Percentiles rank a stretch among this genome's conserved stretches.
Evolutionary conservation across 139 green algal species (phyloP).

Genomic region (Deuterostichococcus epilithicus): DNA sequence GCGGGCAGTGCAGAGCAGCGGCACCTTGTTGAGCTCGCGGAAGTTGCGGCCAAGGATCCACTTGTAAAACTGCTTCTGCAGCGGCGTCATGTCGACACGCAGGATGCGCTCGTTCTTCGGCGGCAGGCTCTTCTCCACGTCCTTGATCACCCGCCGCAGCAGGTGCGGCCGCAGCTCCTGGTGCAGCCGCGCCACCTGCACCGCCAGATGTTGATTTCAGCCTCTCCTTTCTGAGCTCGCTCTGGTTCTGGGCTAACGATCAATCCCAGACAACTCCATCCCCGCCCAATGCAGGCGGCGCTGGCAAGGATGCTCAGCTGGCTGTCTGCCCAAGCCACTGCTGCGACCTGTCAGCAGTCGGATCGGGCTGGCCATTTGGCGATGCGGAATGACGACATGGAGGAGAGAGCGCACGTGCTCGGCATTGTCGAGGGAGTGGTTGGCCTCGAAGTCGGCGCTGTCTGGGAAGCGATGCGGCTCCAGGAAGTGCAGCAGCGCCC

Average conservation of each 20-base stretch:
- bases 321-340: too few species aligned
- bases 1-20: too few species aligned
- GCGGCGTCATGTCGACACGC: conserved; percentile 85
- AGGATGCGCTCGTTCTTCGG: conserved; percentile 91
- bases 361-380: too few species aligned
- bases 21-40: conserved; percentile 87
- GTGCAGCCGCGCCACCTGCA: conserved; percentile 72
- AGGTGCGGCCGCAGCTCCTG: conserved; percentile 77
- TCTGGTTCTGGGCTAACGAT: too few species aligned
- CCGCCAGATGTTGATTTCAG: background rate
- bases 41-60: conserved; percentile 95
- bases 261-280: too few species aligned
- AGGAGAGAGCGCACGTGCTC: conserved; percentile 15
- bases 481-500: conserved; percentile 89
- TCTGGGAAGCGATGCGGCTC: conserved; percentile 72
- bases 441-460: conserved; percentile 62
- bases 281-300: too few species aligned
- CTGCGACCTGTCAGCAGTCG: too few species aligned
- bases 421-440: conserved; percentile 54
- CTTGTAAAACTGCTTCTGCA: conserved; percentile 96
- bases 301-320: too few species aligned
- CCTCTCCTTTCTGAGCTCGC: too few species aligned
- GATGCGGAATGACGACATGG: background rate
- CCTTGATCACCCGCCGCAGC: conserved; percentile 90
- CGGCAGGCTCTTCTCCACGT: conserved; percentile 84